Conservation (phyloP, 495 filamentous ascomycete genomes). For the Friedmanniomyces endolithicus region DNA sequence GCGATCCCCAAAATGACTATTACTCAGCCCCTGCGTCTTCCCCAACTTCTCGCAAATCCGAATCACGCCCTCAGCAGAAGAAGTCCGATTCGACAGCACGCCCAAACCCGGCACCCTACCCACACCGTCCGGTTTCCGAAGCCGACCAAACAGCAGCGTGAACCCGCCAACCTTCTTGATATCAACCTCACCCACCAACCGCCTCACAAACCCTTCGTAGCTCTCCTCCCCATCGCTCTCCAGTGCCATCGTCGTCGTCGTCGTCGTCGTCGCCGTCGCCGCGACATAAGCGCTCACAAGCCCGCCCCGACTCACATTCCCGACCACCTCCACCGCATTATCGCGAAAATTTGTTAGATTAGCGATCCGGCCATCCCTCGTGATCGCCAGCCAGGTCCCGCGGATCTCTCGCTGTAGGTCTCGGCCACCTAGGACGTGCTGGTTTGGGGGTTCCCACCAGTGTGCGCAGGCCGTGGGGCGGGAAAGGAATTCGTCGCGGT, state of each 20-base stretch:
- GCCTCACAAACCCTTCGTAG: constrained; percentile 54
- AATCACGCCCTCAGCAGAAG: constrained; percentile 23
- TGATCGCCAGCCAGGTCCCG: constrained; percentile 93
- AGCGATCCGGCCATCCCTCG: constrained; percentile 68
- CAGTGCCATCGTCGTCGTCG: too few species aligned
- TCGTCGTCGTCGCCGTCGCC: constrained; percentile 12
- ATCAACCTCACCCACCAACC: constrained; percentile 53
- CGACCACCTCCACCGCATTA: constrained; percentile 44
- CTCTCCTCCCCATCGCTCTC: constrained; percentile 20
- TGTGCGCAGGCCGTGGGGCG: constrained; percentile 72
- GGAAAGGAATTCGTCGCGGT: constrained; percentile 87
- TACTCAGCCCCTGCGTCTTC: constrained; percentile 69
- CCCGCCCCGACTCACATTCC: constrained; percentile 58
- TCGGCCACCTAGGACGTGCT: constrained; percentile 52
- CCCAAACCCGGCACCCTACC: constrained; percentile 43
- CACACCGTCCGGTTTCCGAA: constrained; percentile 38
- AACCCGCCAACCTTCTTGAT: constrained; percentile 77
- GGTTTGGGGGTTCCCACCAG: constrained; percentile 63
- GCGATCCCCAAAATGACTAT: constrained; percentile 61
- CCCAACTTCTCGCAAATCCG: constrained; percentile 32
- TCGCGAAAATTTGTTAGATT: constrained; percentile 94
- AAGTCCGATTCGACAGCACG: constrained; percentile 78
- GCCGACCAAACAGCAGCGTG: constrained; percentile 73
- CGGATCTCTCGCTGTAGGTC: constrained; percentile 53
- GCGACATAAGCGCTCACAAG: constrained; percentile 86